Evolutionary conservation across 192 early-diverging fungal genomes (phyloP).

Genomic region (Gigaspora rosea): DNA sequence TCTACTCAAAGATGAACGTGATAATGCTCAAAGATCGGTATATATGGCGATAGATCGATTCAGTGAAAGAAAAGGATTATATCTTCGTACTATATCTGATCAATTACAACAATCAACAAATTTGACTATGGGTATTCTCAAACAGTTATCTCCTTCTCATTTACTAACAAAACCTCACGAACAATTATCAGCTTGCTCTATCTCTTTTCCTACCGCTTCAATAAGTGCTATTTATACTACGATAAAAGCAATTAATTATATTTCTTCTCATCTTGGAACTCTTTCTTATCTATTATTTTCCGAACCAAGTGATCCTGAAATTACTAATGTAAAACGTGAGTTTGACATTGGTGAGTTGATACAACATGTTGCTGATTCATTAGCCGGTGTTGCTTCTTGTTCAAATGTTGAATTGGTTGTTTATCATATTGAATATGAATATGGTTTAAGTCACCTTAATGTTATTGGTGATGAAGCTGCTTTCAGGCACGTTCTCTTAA

Average conservation of each 20-base stretch:
- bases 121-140: slow-evolving; percentile 49
- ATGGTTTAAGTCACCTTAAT: slow-evolving; percentile 51
- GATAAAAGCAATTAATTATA: slow-evolving; percentile 54
- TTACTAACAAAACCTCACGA: slow-evolving; percentile 51
- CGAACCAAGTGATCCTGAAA: background rate
- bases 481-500: slow-evolving; percentile 54
- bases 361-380: slow-evolving; percentile 58
- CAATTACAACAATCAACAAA: slow-evolving; percentile 36
- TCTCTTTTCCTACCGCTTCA: slow-evolving; percentile 55
- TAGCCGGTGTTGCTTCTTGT: slow-evolving; percentile 54
- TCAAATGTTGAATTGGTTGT: slow-evolving; percentile 58
- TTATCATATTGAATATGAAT: slow-evolving; percentile 58
- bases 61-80: slow-evolving; percentile 14
- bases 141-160: slow-evolving; percentile 52
- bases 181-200: slow-evolving; percentile 55
- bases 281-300: slow-evolving; percentile 17
- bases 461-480: slow-evolving; percentile 57
- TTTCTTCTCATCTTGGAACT: slow-evolving; percentile 35
- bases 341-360: slow-evolving; percentile 63
- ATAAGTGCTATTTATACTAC: slow-evolving; percentile 57
- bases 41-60: slow-evolving; percentile 25
- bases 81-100: background rate
- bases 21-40: slow-evolving; percentile 11
- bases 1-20: slow-evolving; percentile 14
- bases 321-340: slow-evolving; percentile 14